phyloP scores from a whole-genome alignment of 2,329 filamentous ascomycete genomes.

The Aquanectria penicillioides region DNA sequence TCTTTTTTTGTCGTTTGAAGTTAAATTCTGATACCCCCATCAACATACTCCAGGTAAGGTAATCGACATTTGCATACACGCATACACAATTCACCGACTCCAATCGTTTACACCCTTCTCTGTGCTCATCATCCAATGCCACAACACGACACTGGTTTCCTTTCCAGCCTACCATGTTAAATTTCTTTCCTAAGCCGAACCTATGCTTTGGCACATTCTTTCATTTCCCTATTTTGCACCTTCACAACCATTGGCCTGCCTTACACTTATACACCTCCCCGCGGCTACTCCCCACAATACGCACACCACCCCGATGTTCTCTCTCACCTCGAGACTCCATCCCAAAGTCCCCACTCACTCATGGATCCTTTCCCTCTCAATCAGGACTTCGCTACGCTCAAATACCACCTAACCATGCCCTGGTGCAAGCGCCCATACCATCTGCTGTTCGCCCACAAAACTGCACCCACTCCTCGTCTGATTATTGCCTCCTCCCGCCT shows the following conservation, averaged over 20 bases:
- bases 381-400: constrained; percentile 10
- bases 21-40: too few relatives aligned
- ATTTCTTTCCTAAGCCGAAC: too few relatives aligned
- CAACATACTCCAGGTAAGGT: too few relatives aligned
- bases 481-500: constrained; percentile 7
- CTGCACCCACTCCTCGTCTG: constrained; percentile 26
- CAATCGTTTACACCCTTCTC: too few relatives aligned
- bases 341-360: background rate
- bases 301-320: background rate
- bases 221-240: background rate
- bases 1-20: too few relatives aligned
- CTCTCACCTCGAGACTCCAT: background rate
- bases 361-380: background rate
- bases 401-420: constrained; percentile 8
- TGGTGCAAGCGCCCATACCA: constrained; percentile 14
- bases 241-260: background rate
- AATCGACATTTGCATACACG: too few relatives aligned
- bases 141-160: background rate
- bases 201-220: background rate
- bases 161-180: background rate
- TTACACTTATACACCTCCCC: background rate
- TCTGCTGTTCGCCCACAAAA: constrained; percentile 26
- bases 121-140: too few relatives aligned
- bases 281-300: too few relatives aligned
- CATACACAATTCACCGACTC: too few relatives aligned